Percentiles rank a stretch among this genome's conserved stretches.
phyloP scores from a whole-genome alignment of 1,284 basidiomycete genomes.

The Austropuccinia psidii region DNA sequence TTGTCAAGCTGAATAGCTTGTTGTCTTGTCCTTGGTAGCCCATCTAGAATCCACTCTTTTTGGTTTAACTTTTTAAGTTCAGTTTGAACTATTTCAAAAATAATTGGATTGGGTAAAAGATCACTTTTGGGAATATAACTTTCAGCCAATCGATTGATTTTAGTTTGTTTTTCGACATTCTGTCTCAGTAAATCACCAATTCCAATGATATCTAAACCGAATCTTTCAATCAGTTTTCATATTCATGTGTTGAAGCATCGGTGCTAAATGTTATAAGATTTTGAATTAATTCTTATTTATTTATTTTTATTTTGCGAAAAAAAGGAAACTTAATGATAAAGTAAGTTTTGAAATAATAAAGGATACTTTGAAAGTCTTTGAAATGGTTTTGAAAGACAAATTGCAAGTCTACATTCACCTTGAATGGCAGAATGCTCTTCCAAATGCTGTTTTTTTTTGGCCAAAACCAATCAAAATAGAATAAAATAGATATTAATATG shows the following conservation, averaged over 20 bases:
- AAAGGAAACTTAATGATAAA: constrained; percentile 25
- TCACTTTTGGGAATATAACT: constrained; percentile 65
- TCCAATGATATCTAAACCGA: constrained; percentile 57
- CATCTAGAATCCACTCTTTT: constrained; percentile 83
- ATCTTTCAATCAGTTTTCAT: constrained; percentile 28
- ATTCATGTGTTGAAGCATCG: no score
- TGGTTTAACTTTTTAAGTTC: constrained; percentile 63
- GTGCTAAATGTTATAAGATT: no score
- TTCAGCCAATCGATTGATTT: constrained; percentile 64
- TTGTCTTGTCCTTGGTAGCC: constrained; percentile 84
- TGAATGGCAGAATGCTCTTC: constrained; percentile 72
- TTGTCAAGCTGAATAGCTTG: constrained; percentile 77
- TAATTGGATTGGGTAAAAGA: constrained; percentile 66
- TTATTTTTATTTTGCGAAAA: no score
- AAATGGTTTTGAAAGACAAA: constrained; percentile 80
- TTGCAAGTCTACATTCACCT: constrained; percentile 85
- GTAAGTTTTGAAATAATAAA: constrained; percentile 89
- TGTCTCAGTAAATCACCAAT: constrained; percentile 71
- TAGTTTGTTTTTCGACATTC: constrained; percentile 67
- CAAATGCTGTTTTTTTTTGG: constrained; percentile 48
- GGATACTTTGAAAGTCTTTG: constrained; percentile 95
- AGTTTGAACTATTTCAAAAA: constrained; percentile 64
- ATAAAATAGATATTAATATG: not conserved
- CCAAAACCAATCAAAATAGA: no score
- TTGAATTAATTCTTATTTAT: no score